These are phyloP conservation scores for Arachnopeziza araneosa DNA, from an alignment of 2,329 filamentous ascomycete species.

Conservation along the genomic window DNA sequence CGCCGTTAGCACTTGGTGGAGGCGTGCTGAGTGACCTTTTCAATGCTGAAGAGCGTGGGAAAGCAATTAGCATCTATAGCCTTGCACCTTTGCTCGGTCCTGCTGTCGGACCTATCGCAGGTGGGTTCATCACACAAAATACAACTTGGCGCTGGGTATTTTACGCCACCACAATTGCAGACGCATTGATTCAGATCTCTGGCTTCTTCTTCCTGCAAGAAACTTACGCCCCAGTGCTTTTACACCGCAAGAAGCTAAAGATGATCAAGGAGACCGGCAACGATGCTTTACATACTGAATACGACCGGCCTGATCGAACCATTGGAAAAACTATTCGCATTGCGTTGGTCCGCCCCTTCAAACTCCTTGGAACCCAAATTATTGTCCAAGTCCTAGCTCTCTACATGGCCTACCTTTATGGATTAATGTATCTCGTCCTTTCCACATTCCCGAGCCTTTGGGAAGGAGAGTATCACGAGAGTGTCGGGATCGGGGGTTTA, in stretches of 20 bases:
- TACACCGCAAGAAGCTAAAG: slow-evolving; percentile 37
- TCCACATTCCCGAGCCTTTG: slow-evolving; percentile 57
- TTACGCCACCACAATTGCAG: slow-evolving; percentile 43
- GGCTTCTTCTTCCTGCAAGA: slow-evolving; percentile 41
- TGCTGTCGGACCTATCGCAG: slow-evolving; percentile 40
- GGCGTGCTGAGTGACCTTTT: slow-evolving; percentile 42
- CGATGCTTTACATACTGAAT: slow-evolving; percentile 37
- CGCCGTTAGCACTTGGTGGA: slow-evolving; percentile 41
- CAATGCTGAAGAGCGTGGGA: slow-evolving; percentile 41
- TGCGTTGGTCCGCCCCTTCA: slow-evolving; percentile 42
- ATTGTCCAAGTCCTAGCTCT: slow-evolving; percentile 48
- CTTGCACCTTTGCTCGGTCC: slow-evolving; percentile 30
- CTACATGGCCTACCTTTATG: slow-evolving; percentile 48
- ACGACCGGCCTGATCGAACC: slow-evolving; percentile 39
- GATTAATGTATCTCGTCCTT: slow-evolving; percentile 50
- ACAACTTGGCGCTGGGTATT: slow-evolving; percentile 50
- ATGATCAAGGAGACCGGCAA: slow-evolving; percentile 50
- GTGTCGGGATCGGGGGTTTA: slow-evolving; percentile 51
- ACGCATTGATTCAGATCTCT: slow-evolving; percentile 37
- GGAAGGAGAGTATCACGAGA: slow-evolving; percentile 48
- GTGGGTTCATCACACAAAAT: slow-evolving; percentile 44
- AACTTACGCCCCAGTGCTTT: slow-evolving; percentile 44
- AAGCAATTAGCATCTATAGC: slow-evolving; percentile 33
- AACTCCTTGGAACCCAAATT: slow-evolving; percentile 45
- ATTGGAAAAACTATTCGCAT: slow-evolving; percentile 32